phyloP scores from a whole-genome alignment of 495 filamentous ascomycete genomes.

The Chaetomium cochliodes region DNA sequence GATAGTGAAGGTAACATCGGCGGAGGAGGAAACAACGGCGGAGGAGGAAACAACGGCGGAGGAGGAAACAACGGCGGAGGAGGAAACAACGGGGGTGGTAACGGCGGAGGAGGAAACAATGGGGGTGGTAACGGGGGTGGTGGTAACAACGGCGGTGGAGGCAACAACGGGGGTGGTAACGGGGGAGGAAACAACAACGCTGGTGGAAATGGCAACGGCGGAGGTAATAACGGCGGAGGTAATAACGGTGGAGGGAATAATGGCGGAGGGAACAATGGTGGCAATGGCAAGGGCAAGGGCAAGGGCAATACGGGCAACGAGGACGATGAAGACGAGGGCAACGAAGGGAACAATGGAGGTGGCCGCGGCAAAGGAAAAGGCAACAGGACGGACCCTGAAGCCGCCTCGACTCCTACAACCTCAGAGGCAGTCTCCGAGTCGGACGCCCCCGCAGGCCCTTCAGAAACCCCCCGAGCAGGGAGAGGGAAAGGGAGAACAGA shows the following conservation, averaged over 20 bases:
- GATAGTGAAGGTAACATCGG: not conserved
- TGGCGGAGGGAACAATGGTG: not conserved
- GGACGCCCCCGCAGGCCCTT: not conserved
- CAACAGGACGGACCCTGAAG: not conserved
- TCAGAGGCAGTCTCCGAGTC: not conserved
- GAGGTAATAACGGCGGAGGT: not conserved
- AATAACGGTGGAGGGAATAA: not conserved
- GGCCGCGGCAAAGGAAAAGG: slow-evolving; percentile 1
- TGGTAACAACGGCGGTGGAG: slow-evolving; percentile 20
- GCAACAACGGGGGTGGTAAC: not conserved
- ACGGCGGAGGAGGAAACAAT: not conserved
- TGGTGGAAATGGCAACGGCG: too few relatives aligned
- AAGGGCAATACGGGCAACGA: slow-evolving; percentile 20
- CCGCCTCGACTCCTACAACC: not conserved
- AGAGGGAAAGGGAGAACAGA: slow-evolving; percentile 17
- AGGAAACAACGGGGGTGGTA: not conserved
- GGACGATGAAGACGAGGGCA: slow-evolving; percentile 14
- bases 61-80: not conserved
- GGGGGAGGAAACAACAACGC: too few relatives aligned
- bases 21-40: slow-evolving; percentile 4
- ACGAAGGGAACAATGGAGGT: not conserved
- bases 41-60: not conserved
- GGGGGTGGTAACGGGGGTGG: slow-evolving; percentile 17
- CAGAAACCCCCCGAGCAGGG: slow-evolving; percentile 4
- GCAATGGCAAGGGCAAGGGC: not conserved